phyloP scores from a whole-genome alignment of 129 eudicot species.

The Daucus carota region DNA sequence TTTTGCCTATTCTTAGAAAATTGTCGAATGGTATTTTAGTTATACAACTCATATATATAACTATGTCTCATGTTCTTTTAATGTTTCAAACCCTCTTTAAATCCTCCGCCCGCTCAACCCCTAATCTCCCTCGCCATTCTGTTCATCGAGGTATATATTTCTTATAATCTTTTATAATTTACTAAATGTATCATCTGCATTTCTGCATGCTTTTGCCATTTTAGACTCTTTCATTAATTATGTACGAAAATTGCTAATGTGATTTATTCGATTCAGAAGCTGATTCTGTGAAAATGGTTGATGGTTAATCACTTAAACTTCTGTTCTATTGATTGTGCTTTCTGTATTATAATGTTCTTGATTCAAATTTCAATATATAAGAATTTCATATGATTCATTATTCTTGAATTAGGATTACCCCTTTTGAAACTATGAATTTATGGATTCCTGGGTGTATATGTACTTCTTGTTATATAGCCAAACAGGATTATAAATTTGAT shows the following conservation, averaged over 20 bases:
- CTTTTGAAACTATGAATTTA: background rate
- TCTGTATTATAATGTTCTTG: background rate
- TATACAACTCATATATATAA: background rate
- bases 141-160: conserved; percentile 10
- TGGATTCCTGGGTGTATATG: background rate
- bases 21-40: background rate
- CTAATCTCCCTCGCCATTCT: conserved; percentile 6
- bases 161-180: background rate
- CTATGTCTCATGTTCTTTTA: background rate
- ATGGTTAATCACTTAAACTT: background rate
- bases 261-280: background rate
- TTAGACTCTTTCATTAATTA: background rate
- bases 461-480: too few species aligned
- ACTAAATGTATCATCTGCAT: background rate
- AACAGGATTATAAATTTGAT: background rate
- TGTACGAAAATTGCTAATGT: background rate
- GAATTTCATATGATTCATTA: background rate
- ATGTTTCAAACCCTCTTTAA: conserved; percentile 11
- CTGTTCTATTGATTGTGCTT: background rate
- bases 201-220: background rate
- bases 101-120: conserved; percentile 3
- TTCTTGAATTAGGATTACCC: background rate
- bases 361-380: background rate
- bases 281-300: background rate
- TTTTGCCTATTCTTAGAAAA: background rate